Percentiles rank a stretch among this genome's conserved stretches.
These are phyloP conservation scores for Aspergillus aculeatinus DNA, from an alignment of 2,329 filamentous ascomycete genomes.

Conservation along the genomic window DNA sequence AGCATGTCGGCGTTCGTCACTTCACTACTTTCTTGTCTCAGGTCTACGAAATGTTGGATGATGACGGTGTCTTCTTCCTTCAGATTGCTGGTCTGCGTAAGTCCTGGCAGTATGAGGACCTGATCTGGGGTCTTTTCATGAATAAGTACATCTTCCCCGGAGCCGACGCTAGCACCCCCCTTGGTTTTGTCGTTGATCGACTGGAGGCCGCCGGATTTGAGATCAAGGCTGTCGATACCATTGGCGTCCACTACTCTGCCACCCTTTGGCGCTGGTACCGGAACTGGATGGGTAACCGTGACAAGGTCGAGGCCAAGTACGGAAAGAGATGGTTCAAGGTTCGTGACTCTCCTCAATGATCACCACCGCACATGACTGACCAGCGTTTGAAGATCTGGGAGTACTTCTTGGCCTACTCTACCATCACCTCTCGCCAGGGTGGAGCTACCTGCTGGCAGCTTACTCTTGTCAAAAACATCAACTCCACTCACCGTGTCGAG, in stretches of 20 bases:
- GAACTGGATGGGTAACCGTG: constrained; percentile 93
- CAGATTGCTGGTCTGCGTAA: constrained; percentile 94
- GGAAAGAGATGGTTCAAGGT: constrained; percentile 93
- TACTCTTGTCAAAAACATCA: constrained; percentile 84
- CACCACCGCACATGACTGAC: neutral
- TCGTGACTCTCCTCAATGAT: constrained; percentile 43
- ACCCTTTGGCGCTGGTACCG: constrained; percentile 98
- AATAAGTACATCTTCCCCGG: constrained; percentile 99
- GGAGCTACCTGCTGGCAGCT: constrained; percentile 85
- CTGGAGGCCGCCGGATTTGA: constrained; percentile 87
- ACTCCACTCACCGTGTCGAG: constrained; percentile 77
- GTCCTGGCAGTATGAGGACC: constrained; percentile 95
- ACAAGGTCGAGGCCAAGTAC: constrained; percentile 93
- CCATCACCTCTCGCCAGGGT: constrained; percentile 80
- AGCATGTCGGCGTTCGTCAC: constrained; percentile 95
- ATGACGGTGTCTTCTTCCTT: constrained; percentile 93
- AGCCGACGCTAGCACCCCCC: constrained; percentile 89
- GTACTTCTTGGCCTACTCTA: constrained; percentile 82
- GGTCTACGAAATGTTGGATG: constrained; percentile 92
- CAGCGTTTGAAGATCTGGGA: constrained; percentile 70
- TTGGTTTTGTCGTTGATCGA: constrained; percentile 80
- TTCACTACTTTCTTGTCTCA: constrained; percentile 78
- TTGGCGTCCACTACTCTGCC: constrained; percentile 95
- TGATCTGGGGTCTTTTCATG: constrained; percentile 98
- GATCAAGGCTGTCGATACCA: constrained; percentile 86